Evolutionary conservation across 1,139 yeast genomes (phyloP).

Genomic region (Zygotorulaspora mrakii): DNA sequence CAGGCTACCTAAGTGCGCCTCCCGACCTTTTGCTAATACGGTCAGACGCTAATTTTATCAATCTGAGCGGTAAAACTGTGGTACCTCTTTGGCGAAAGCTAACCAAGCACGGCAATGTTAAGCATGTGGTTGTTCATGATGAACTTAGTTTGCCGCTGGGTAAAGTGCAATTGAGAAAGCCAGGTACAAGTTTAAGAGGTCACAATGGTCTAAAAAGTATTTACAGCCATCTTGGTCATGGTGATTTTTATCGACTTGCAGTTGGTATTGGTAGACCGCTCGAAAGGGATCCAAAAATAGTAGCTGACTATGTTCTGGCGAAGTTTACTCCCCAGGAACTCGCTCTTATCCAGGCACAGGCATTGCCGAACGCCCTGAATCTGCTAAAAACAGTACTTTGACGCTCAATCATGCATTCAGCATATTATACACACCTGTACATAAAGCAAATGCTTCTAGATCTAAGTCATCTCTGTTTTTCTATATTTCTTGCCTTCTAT

Average conservation of each 20-base stretch:
- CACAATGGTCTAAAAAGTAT: conserved; percentile 76
- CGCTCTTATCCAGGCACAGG: conserved; percentile 19
- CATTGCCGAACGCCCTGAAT: conserved; percentile 14
- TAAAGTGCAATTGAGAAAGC: conserved; percentile 52
- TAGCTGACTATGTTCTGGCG: conserved; percentile 60
- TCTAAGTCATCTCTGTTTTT: not conserved
- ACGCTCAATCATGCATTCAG: too few relatives aligned
- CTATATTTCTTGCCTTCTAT: not conserved
- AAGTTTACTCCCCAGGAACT: conserved; percentile 43
- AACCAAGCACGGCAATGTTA: conserved; percentile 35
- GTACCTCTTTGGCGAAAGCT: conserved; percentile 46
- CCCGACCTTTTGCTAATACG: conserved; percentile 42
- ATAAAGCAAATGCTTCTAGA: too few relatives aligned
- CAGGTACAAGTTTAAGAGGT: conserved; percentile 61
- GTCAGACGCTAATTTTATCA: conserved; percentile 58
- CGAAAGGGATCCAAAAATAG: conserved; percentile 41
- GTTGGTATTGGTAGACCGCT: conserved; percentile 73
- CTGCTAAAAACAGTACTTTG: conserved; percentile 9
- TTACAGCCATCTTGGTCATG: conserved; percentile 41
- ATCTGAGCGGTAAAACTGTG: conserved; percentile 57
- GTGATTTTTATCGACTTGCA: conserved; percentile 45
- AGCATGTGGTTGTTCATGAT: conserved; percentile 65
- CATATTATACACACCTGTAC: too few relatives aligned
- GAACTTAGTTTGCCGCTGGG: conserved; percentile 68
- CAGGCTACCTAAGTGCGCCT: conserved; percentile 21